phyloP scores from a whole-genome alignment of 306 rosid genomes.

The Inga oerstediana region DNA sequence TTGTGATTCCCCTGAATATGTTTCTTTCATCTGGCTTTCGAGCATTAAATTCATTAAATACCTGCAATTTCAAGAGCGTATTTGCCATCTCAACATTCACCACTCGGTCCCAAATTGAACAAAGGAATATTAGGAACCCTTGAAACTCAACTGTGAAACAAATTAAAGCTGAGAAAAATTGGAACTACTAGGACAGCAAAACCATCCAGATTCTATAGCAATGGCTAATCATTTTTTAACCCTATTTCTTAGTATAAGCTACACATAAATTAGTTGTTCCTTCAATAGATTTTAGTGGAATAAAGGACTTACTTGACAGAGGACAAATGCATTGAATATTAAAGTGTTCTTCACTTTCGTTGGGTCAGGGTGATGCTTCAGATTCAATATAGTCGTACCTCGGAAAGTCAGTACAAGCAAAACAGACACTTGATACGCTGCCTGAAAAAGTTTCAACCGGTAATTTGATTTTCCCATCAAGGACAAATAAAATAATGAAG shows the following conservation, averaged over 20 bases:
- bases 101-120: neutral
- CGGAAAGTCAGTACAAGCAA: constrained; percentile 77
- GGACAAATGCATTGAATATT: constrained; percentile 95
- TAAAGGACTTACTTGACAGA: constrained; percentile 76
- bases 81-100: constrained; percentile 5
- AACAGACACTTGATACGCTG: constrained; percentile 83
- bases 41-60: constrained; percentile 95
- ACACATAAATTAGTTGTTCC: neutral
- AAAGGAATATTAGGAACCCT: neutral
- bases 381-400: constrained; percentile 67
- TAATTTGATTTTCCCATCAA: constrained; percentile 5
- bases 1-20: constrained; percentile 73
- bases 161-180: neutral
- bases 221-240: neutral
- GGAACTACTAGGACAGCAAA: constrained; percentile 1
- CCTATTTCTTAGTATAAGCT: constrained; percentile 4
- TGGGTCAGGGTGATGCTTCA: constrained; percentile 44
- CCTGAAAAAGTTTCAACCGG: constrained; percentile 54
- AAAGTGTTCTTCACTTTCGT: constrained; percentile 74
- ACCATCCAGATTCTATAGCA: neutral
- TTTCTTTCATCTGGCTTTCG: constrained; percentile 90
- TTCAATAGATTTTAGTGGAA: neutral
- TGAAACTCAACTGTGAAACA: constrained; percentile 4
- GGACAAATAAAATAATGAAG: neutral
- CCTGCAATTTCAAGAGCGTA: constrained; percentile 52